A percentile compares a stretch with the other conserved stretches of the same genome.
Conservation (phyloP, 306 rosid species). For the Ochetophila trinervis region DNA sequence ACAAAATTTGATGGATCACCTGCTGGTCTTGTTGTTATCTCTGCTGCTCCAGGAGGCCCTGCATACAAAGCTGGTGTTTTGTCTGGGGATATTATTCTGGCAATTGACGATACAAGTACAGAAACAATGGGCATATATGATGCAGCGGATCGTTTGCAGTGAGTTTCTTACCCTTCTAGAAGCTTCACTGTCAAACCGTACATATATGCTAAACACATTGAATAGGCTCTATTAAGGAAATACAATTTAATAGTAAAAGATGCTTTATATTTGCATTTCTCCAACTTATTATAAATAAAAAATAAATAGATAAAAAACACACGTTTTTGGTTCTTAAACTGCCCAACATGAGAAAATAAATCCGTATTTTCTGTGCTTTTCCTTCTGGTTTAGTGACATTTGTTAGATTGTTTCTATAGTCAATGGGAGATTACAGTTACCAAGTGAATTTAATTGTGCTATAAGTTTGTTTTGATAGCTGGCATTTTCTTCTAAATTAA, state of each 20-base stretch:
- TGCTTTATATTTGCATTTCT: not conserved
- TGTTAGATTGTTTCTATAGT: not conserved
- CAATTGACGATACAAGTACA: slow-evolving; percentile 73
- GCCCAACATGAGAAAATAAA: not conserved
- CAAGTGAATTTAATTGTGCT: not conserved
- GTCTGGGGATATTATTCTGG: slow-evolving; percentile 82
- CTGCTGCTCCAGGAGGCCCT: slow-evolving; percentile 93
- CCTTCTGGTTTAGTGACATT: not conserved
- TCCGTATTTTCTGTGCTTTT: not conserved
- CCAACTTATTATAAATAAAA: not conserved
- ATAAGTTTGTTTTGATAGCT: not conserved
- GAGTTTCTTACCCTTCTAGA: slow-evolving; percentile 41
- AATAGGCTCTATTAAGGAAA: slow-evolving; percentile 2
- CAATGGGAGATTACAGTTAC: not conserved
- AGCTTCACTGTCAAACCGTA: slow-evolving; percentile 19
- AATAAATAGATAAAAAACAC: no score
- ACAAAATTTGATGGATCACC: slow-evolving; percentile 51
- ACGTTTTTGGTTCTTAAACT: not conserved
- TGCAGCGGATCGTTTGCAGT: slow-evolving; percentile 96
- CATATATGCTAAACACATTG: slow-evolving; percentile 9
- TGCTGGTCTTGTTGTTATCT: slow-evolving; percentile 72
- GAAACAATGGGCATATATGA: slow-evolving; percentile 85
- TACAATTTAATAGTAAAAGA: not conserved
- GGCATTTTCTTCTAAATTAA: not conserved
- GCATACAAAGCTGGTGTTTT: slow-evolving; percentile 81